Evolutionary conservation across 345 rosid species (phyloP), one percentile per base, ranked within the genome.

Genomic region (Clarkia xantiana): DNA sequence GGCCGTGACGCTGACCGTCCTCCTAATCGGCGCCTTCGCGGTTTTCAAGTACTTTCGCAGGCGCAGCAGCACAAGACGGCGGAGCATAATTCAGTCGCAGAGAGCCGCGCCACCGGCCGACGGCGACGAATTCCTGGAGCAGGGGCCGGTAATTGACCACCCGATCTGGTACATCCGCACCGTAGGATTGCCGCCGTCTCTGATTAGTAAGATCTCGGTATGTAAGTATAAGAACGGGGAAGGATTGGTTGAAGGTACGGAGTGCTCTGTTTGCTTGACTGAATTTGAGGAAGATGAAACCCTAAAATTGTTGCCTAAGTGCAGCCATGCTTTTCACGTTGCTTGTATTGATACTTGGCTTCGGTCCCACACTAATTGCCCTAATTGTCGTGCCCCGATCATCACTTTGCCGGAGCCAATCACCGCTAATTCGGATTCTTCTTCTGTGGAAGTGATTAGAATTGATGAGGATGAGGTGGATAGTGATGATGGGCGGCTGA

Each of bases 321-420:
- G 94, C 51, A 78, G 46, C 58, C 94, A 84, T 25, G 89, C 89
- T 53, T 84, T 84, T 61, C 94, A 84, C 45, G 17, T 78, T 10
- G 55, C 72, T 29, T 84, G 94, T 59, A 81, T 84, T 14, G 94
- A 84, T 45, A 74, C 86, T 10, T 84, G 94, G 94, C 80, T 84
- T 25, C 63, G 64, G 22, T 78, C 86, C 12, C 94, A 81, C 61
- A 78, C 76, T 7, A 80, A 62, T 16, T 83, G 87, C 13, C 87
- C 85, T 3, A 23, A 80, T 39, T 80, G 88, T 53, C 81, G 86
- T 2, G 76, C 86, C 39, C 76, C 94, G 0, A 72, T 87, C 14
- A 61, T 71, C 52, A 19, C 62, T 9, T 25, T 46, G 42, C 53
- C 57, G 1, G 62, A 53, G 41, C 38, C 48, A 9, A 52, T 16